Base-by-base conservation (phyloP, 257 asterid genomes). In the Echium plantagineum region DNA sequence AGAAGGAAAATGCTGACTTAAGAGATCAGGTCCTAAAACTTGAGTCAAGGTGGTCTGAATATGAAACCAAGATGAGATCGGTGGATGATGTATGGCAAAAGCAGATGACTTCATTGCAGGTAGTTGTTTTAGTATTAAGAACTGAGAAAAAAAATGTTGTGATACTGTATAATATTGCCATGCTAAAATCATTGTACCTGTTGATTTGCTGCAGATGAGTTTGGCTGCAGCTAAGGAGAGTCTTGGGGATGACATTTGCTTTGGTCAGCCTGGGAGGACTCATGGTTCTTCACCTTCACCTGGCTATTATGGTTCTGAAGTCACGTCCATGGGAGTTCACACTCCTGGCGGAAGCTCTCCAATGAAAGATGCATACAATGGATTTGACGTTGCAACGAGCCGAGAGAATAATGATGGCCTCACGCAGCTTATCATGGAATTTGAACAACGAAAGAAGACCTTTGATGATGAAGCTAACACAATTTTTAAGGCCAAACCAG, bases 271-370 rank as follows among this genome's bases (percentile, higher is more conserved):
- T 19, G 69, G 72, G 70, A 73, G 75, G 62, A 53, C 53, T 7
- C 68, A 80, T 6, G 81, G 82, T 55, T 68, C 78, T 38, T 77
- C 74, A n/a, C 60, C 60, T 22, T 75, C 93, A 9, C 80, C 95
- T 63, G 73, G 42, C 32, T 81, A 62, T 70, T 80, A 78, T 15
- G 93, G 81, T 59, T 86, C 89, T 1, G 89, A 79, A 74, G 82
- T 76, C 18, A 80, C 69, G 35, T 83, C 87, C 1, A 67, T 70
- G 79, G 89, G 84, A 62, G 68, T 80, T 28, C 80, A 72, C 53
- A 81, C 85, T 55, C 89, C 89, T 3, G 80, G 79, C 6, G 85
- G 84, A 9, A 71, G 77, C 80, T 80, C 90, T 7, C 85, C 95
- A 12, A 15, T 68, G 35, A 78, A 77, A 71, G 69, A 65, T 42